A percentile compares a stretch with the other conserved stretches of the same genome.
phyloP scores from a whole-genome alignment of 768 basidiomycete genomes.

The Termitomyces sp. region DNA sequence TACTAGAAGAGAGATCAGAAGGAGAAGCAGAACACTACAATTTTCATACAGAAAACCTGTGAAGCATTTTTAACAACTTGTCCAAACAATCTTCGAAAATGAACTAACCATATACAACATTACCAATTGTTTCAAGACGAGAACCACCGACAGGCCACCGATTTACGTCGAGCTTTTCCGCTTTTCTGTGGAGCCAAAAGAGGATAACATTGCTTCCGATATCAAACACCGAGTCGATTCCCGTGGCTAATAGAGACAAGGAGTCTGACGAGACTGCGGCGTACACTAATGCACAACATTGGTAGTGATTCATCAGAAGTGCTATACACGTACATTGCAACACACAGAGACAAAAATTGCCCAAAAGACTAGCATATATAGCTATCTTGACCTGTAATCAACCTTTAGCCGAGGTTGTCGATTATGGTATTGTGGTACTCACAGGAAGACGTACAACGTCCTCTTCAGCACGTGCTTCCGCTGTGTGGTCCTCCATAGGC shows the following conservation, averaged over 20 bases:
- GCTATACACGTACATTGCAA: slow-evolving; percentile 53
- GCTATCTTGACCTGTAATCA: slow-evolving; percentile 75
- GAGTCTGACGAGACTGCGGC: slow-evolving; percentile 84
- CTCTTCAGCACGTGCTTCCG: slow-evolving; percentile 71
- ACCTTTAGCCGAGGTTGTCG: background rate
- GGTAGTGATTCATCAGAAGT: background rate
- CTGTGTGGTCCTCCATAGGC: slow-evolving; percentile 84
- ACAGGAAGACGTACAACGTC: slow-evolving; percentile 64
- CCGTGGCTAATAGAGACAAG: slow-evolving; percentile 84
- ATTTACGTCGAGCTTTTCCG: slow-evolving; percentile 63
- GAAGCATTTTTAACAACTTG: background rate
- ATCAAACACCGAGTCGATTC: slow-evolving; percentile 84
- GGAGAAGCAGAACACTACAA: background rate
- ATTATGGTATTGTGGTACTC: slow-evolving; percentile 16
- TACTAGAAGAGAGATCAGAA: slow-evolving; percentile 39
- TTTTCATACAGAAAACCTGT: slow-evolving; percentile 42
- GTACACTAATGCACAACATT: slow-evolving; percentile 55
- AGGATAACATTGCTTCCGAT: slow-evolving; percentile 80
- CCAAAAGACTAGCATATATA: slow-evolving; percentile 73
- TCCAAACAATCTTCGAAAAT: background rate
- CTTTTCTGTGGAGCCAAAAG: slow-evolving; percentile 73
- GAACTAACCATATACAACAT: slow-evolving; percentile 70
- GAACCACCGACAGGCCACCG: slow-evolving; percentile 93
- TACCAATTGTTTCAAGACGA: slow-evolving; percentile 87
- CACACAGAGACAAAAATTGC: slow-evolving; percentile 68